A percentile compares a stretch with the other conserved stretches of the same genome.
Conservation (phyloP, 2,329 filamentous ascomycete species). For the Nakataea oryzae region DNA sequence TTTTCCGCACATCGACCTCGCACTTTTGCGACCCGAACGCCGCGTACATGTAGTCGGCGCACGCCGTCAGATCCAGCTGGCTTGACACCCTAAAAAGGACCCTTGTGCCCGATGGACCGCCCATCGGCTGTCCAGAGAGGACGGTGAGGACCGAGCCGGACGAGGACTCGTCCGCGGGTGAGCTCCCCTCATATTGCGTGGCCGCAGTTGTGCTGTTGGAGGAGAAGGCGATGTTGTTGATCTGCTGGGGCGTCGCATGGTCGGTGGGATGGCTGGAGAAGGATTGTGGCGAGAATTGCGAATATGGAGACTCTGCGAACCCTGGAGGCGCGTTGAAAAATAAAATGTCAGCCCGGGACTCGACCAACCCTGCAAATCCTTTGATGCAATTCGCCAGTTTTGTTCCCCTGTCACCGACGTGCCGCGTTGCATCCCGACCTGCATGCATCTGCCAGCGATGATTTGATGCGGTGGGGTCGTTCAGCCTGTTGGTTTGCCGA, state of each 20-base stretch:
- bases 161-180: background rate
- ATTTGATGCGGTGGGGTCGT: constrained; percentile 3
- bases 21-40: constrained; percentile 72
- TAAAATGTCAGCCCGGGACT: background rate
- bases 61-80: constrained; percentile 44
- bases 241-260: constrained; percentile 34
- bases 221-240: constrained; percentile 45
- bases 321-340: constrained; percentile 10
- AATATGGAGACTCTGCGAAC: constrained; percentile 36
- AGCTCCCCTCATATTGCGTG: constrained; percentile 48
- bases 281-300: constrained; percentile 37
- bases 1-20: constrained; percentile 53
- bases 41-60: constrained; percentile 48
- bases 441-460: background rate
- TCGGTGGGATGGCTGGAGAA: constrained; percentile 37
- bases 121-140: constrained; percentile 57
- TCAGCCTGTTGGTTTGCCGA: background rate
- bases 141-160: constrained; percentile 41
- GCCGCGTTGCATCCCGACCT: background rate
- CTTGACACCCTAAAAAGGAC: constrained; percentile 66
- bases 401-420: background rate
- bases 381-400: background rate
- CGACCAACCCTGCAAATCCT: background rate
- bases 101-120: constrained; percentile 59
- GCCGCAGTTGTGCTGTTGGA: constrained; percentile 46